These are phyloP conservation scores for Phytophthora sansomeana DNA, from an alignment of 352 stramenopile species.

Conservation along the genomic window DNA sequence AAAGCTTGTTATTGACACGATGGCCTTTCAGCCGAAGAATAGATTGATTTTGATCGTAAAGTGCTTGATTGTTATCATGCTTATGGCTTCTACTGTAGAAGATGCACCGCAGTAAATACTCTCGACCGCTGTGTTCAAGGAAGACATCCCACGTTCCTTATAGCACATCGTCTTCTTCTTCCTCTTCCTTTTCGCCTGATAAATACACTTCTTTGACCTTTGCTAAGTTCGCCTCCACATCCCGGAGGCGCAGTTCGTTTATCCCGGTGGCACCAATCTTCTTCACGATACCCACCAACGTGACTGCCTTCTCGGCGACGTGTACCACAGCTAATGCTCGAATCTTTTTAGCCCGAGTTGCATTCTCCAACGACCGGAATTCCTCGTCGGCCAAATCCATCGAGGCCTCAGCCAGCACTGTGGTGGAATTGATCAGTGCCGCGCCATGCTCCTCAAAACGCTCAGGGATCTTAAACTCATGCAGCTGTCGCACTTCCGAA, in stretches of 20 bases:
- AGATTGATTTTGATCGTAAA: slow-evolving; percentile 31
- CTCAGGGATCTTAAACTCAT: slow-evolving; percentile 69
- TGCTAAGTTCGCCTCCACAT: slow-evolving; percentile 50
- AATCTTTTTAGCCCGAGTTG: slow-evolving; percentile 84
- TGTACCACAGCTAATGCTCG: slow-evolving; percentile 73
- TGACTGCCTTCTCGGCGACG: slow-evolving; percentile 75
- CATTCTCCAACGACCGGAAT: slow-evolving; percentile 66
- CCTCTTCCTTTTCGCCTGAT: slow-evolving; percentile 70
- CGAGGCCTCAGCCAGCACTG: slow-evolving; percentile 63
- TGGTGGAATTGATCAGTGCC: slow-evolving; percentile 71
- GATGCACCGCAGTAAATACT: slow-evolving; percentile 13
- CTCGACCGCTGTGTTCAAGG: slow-evolving; percentile 9
- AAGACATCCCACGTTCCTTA: slow-evolving; percentile 40
- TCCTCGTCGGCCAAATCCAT: slow-evolving; percentile 87
- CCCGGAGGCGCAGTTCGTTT: slow-evolving; percentile 50
- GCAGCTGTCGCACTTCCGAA: slow-evolving; percentile 61
- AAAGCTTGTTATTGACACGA: slow-evolving; percentile 16
- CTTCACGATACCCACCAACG: slow-evolving; percentile 86
- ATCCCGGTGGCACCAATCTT: slow-evolving; percentile 79
- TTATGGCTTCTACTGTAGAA: slow-evolving; percentile 27
- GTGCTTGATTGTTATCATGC: slow-evolving; percentile 14
- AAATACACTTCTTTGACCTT: slow-evolving; percentile 72
- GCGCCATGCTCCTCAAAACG: slow-evolving; percentile 73
- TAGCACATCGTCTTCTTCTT: slow-evolving; percentile 90
- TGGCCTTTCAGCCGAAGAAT: slow-evolving; percentile 13